Percentiles rank a stretch among this genome's conserved stretches.
phyloP scores from a whole-genome alignment of 2,329 filamentous ascomycete species.

The Dothistroma septosporum region DNA sequence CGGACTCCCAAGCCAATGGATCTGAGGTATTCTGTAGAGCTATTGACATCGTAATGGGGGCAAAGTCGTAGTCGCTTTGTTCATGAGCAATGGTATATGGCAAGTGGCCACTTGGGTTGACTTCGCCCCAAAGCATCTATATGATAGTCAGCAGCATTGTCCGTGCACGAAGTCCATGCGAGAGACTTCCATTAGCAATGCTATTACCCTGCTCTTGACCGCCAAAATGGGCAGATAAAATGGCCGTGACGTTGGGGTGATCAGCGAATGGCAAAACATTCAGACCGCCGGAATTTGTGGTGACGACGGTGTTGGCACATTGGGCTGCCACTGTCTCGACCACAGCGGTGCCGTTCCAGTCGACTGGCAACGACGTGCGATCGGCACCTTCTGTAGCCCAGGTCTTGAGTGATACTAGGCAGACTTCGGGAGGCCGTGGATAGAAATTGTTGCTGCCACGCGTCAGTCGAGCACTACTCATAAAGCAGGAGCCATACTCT shows the following conservation, averaged over 20 bases:
- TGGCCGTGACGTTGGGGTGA: constrained; percentile 61
- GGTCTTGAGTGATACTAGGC: constrained; percentile 58
- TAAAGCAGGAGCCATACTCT: constrained; percentile 13
- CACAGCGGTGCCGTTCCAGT: constrained; percentile 42
- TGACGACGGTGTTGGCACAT: constrained; percentile 60
- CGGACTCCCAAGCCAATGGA: constrained; percentile 43
- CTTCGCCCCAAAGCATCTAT: constrained; percentile 51
- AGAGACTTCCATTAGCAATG: constrained; percentile 55
- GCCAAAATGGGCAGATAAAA: constrained; percentile 75
- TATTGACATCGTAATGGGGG: constrained; percentile 37
- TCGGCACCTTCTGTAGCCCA: constrained; percentile 47
- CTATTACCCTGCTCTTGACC: constrained; percentile 83
- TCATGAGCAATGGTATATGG: constrained; percentile 80
- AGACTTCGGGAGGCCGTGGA: constrained; percentile 45
- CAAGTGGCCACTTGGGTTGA: constrained; percentile 72
- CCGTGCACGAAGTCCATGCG: not conserved
- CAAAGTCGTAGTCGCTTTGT: constrained; percentile 39
- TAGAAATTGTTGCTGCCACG: constrained; percentile 35
- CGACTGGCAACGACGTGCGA: constrained; percentile 38
- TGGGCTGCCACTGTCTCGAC: constrained; percentile 46
- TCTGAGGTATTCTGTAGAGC: constrained; percentile 33
- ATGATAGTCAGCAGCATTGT: constrained; percentile 13
- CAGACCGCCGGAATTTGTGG: constrained; percentile 58
- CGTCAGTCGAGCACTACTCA: not conserved
- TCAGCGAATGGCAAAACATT: constrained; percentile 42